Conservation (phyloP, 805 yeast genomes). For the Candida gorgasii region DNA sequence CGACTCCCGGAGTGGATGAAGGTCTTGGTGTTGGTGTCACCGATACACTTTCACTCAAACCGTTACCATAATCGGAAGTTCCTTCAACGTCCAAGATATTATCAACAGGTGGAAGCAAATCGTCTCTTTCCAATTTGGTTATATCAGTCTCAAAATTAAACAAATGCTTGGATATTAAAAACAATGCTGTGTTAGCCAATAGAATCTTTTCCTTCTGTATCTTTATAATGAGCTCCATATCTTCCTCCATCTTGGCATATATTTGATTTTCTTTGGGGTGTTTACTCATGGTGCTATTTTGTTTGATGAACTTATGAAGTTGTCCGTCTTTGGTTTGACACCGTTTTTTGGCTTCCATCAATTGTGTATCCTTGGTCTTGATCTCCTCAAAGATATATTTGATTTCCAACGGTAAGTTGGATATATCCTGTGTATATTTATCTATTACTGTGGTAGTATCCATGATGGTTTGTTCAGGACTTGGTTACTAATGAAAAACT, state of each 20-base stretch:
- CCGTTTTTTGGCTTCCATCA: constrained; percentile 65
- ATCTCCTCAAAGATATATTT: constrained; percentile 79
- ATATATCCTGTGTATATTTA: constrained; percentile 57
- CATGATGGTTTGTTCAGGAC: constrained; percentile 44
- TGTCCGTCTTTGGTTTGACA: constrained; percentile 73
- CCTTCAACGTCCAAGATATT: constrained; percentile 23
- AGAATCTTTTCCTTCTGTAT: constrained; percentile 78
- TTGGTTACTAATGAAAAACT: too few relatives aligned
- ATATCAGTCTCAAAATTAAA: constrained; percentile 73
- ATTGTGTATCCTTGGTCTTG: constrained; percentile 62
- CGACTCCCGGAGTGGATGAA: constrained; percentile 18
- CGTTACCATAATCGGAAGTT: constrained; percentile 14
- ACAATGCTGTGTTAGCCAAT: constrained; percentile 81
- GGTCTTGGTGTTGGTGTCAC: constrained; percentile 34
- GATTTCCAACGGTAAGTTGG: constrained; percentile 86
- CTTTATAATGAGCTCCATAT: constrained; percentile 56
- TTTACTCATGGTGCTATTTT: constrained; percentile 77
- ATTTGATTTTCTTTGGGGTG: constrained; percentile 79
- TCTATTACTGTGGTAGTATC: constrained; percentile 79
- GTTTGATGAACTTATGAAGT: constrained; percentile 77
- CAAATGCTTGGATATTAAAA: constrained; percentile 73
- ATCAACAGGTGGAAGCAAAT: constrained; percentile 64
- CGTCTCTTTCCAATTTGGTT: constrained; percentile 73
- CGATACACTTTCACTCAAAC: constrained; percentile 26
- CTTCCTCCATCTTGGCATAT: constrained; percentile 66